phyloP scores from a whole-genome alignment of 257 asterid species.

The Schizonepeta tenuifolia region DNA sequence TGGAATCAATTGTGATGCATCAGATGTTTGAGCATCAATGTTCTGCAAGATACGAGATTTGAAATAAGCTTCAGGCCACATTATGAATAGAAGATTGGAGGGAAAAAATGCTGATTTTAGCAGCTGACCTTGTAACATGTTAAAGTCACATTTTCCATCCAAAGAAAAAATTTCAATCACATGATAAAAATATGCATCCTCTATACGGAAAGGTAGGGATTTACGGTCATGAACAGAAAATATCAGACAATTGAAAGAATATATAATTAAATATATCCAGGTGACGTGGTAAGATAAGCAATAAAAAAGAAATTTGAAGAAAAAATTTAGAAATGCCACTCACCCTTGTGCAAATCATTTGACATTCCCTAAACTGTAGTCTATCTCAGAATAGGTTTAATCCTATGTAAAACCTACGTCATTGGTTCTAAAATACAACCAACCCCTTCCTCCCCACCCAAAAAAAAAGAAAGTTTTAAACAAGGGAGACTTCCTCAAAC shows the following conservation, averaged over 20 bases:
- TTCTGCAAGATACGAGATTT: conserved; percentile 54
- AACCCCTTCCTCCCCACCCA: no score
- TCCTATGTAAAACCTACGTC: not conserved
- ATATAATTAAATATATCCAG: not conserved
- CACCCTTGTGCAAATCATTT: not conserved
- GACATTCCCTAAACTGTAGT: not conserved
- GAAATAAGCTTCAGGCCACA: conserved; percentile 35
- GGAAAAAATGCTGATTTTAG: not conserved
- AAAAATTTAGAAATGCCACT: conserved; percentile 1
- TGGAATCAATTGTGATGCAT: conserved; percentile 84
- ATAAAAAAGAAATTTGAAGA: not conserved
- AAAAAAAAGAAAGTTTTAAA: not conserved
- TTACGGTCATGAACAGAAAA: conserved; percentile 20
- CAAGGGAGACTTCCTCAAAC: not conserved
- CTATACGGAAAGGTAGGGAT: not conserved
- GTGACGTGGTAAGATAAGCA: not conserved
- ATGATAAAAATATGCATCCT: conserved; percentile 1
- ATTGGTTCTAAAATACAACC: not conserved
- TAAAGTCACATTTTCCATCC: not conserved
- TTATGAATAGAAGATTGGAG: not conserved
- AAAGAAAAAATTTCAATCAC: not conserved
- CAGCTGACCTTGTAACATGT: conserved; percentile 16
- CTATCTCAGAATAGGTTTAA: not conserved
- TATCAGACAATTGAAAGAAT: not conserved
- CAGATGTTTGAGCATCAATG: conserved; percentile 65